Percentiles rank a stretch among this genome's conserved stretches.
These are phyloP conservation scores for Ophiocordyceps camponoti-floridani DNA, from an alignment of 2,329 filamentous ascomycete species.

Conservation along the genomic window DNA sequence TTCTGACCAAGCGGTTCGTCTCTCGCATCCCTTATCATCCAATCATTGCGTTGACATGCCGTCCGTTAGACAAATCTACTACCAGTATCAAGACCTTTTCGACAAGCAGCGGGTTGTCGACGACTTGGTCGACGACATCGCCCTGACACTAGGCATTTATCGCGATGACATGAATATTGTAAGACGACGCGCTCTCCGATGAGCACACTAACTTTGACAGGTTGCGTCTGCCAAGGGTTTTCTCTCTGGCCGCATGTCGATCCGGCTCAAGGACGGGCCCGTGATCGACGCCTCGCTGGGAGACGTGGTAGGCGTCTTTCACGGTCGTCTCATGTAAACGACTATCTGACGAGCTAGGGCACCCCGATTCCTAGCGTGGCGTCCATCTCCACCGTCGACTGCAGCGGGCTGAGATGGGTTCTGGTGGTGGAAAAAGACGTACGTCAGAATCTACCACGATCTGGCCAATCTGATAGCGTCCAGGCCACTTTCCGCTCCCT, in stretches of 20 bases:
- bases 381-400: conserved; percentile 29
- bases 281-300: conserved; percentile 13
- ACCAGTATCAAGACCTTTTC: conserved; percentile 58
- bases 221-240: conserved; percentile 59
- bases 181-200: conserved; percentile 7
- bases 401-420: conserved; percentile 40
- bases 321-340: background rate
- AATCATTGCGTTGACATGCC: background rate
- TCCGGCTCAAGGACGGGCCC: conserved; percentile 27
- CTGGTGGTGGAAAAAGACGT: conserved; percentile 69
- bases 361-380: conserved; percentile 37
- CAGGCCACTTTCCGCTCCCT: conserved; percentile 62
- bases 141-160: conserved; percentile 46
- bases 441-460: conserved; percentile 1
- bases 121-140: conserved; percentile 55
- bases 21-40: background rate
- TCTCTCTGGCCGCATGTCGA: conserved; percentile 37
- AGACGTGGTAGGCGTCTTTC: conserved; percentile 9
- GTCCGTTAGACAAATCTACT: conserved; percentile 52
- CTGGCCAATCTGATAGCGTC: conserved; percentile 4
- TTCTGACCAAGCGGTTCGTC: conserved; percentile 43
- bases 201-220: conserved; percentile 19
- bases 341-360: conserved; percentile 25
- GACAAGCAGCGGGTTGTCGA: conserved; percentile 51
- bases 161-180: conserved; percentile 56